phyloP scores from a whole-genome alignment of 257 asterid species.

The Avicennia marina region DNA sequence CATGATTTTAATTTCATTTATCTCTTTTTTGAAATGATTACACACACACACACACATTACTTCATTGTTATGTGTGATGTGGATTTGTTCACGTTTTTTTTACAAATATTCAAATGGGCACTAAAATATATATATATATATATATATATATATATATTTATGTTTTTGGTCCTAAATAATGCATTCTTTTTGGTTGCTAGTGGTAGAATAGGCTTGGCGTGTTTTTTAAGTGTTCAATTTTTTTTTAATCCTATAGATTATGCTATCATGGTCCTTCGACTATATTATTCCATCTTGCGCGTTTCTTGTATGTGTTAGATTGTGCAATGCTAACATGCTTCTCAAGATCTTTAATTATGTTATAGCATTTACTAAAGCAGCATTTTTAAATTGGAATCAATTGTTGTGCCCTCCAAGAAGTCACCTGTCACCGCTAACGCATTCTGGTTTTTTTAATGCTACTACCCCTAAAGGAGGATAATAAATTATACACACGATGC shows the following conservation, averaged over 20 bases:
- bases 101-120: slow-evolving; percentile 18
- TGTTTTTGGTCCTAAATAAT: background rate
- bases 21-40: background rate
- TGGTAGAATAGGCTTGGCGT: slow-evolving; percentile 1
- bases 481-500: background rate
- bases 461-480: slow-evolving; percentile 10
- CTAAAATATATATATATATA: no score
- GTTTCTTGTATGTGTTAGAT: slow-evolving; percentile 30
- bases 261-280: slow-evolving; percentile 5
- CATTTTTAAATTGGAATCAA: slow-evolving; percentile 8
- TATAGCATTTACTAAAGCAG: slow-evolving; percentile 7
- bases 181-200: background rate
- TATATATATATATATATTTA: no score
- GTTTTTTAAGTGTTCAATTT: background rate
- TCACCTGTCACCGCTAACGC: slow-evolving; percentile 23
- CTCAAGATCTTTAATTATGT: slow-evolving; percentile 29
- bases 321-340: slow-evolving; percentile 41
- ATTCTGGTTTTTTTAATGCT: slow-evolving; percentile 1
- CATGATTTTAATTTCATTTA: slow-evolving; percentile 1
- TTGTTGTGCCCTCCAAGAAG: slow-evolving; percentile 26
- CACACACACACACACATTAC: no score
- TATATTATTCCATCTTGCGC: slow-evolving; percentile 14
- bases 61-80: slow-evolving; percentile 11
- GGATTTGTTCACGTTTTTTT: slow-evolving; percentile 39
- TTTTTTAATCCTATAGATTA: background rate